These are phyloP conservation scores for Tylopilus balloui DNA, from an alignment of 768 basidiomycete genomes.

Conservation along the genomic window DNA sequence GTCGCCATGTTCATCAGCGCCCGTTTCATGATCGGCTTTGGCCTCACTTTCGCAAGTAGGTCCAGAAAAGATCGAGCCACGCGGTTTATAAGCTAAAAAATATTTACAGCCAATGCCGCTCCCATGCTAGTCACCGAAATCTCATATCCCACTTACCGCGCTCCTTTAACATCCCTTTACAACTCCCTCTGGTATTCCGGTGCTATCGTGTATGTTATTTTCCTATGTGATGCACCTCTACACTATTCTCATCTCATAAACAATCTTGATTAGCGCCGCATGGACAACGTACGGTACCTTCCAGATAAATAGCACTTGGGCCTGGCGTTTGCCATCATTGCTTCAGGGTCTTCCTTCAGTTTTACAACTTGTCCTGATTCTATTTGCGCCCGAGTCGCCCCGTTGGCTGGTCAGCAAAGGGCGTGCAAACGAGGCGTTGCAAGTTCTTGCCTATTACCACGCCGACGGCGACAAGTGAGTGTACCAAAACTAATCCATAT, in stretches of 20 bases:
- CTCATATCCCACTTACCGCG: slow-evolving; percentile 81
- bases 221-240: no score
- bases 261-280: slow-evolving; percentile 47
- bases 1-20: slow-evolving; percentile 79
- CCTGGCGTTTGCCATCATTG: slow-evolving; percentile 79
- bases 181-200: slow-evolving; percentile 88
- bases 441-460: slow-evolving; percentile 78
- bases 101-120: slow-evolving; percentile 55
- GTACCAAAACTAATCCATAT: not conserved
- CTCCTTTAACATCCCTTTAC: slow-evolving; percentile 70
- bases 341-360: slow-evolving; percentile 69
- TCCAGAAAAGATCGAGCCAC: not conserved
- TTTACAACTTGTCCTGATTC: slow-evolving; percentile 60
- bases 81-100: not conserved
- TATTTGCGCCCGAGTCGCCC: slow-evolving; percentile 77
- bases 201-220: slow-evolving; percentile 56
- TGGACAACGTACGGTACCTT: slow-evolving; percentile 84
- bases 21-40: slow-evolving; percentile 75
- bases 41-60: slow-evolving; percentile 64
- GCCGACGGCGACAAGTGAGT: slow-evolving; percentile 63
- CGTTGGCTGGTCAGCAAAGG: slow-evolving; percentile 80
- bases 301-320: slow-evolving; percentile 61
- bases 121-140: slow-evolving; percentile 83
- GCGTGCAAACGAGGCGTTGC: slow-evolving; percentile 60
- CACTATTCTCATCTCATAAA: not conserved